phyloP scores from a whole-genome alignment of 2,329 filamentous ascomycete genomes.

The Aspergillus spinulosporus region DNA sequence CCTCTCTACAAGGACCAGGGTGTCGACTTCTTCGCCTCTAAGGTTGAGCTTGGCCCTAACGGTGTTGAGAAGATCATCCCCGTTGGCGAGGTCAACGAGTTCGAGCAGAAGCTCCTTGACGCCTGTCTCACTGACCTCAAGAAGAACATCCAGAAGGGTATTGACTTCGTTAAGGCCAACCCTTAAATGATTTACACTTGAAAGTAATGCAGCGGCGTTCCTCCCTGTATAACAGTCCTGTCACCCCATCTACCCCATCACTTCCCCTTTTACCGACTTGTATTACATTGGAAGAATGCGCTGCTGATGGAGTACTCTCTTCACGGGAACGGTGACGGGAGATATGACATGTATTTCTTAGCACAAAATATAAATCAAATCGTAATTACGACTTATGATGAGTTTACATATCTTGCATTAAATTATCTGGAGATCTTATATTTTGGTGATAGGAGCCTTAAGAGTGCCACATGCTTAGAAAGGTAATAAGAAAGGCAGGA shows the following conservation, averaged over 20 bases:
- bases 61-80: constrained; percentile 92
- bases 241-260: constrained; percentile 21
- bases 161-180: constrained; percentile 64
- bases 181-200: constrained; percentile 40
- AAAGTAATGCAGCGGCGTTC: constrained; percentile 22
- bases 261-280: constrained; percentile 20
- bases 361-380: constrained; percentile 9
- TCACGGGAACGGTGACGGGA: neutral
- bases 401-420: neutral
- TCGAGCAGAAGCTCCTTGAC: constrained; percentile 88
- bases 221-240: constrained; percentile 33
- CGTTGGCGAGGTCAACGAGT: constrained; percentile 77
- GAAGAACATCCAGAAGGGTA: constrained; percentile 83
- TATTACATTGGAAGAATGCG: constrained; percentile 27
- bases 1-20: constrained; percentile 98
- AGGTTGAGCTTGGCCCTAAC: constrained; percentile 92
- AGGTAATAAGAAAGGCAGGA: neutral
- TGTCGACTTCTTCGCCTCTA: constrained; percentile 93
- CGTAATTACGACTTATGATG: constrained; percentile 16
- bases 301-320: constrained; percentile 16
- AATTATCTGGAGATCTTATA: too few relatives aligned
- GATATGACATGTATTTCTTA: constrained; percentile 16
- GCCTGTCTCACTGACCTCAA: constrained; percentile 68
- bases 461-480: too few relatives aligned
- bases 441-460: too few relatives aligned